phyloP scores from a whole-genome alignment of 1,284 basidiomycete species.

The Trametes polyzona region DNA sequence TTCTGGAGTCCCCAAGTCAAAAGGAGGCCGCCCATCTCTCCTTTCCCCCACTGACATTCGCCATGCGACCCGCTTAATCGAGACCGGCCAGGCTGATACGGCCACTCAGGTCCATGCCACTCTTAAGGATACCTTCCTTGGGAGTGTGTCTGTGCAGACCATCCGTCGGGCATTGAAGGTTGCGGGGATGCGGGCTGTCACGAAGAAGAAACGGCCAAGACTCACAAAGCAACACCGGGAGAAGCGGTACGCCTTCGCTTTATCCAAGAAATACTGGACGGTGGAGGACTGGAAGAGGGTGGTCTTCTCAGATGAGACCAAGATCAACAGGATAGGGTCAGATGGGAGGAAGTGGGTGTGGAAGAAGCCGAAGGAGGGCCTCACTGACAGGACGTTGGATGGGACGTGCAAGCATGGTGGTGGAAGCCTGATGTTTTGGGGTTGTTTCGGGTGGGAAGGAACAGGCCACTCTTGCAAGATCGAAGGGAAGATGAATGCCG shows the following conservation, averaged over 20 bases:
- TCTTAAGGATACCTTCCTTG: too few species aligned
- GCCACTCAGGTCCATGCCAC: too few species aligned
- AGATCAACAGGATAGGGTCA: constrained; percentile 38
- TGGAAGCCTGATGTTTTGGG: constrained; percentile 42
- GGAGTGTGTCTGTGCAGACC: too few species aligned
- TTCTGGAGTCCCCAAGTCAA: too few species aligned
- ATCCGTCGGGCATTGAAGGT: too few species aligned
- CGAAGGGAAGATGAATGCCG: constrained; percentile 37
- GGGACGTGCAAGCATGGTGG: constrained; percentile 41
- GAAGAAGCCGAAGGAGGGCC: constrained; percentile 22
- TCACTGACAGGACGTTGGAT: constrained; percentile 23
- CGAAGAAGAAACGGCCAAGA: not conserved
- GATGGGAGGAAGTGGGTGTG: constrained; percentile 36
- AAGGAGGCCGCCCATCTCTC: too few species aligned
- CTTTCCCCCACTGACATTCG: too few species aligned
- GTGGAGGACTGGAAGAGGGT: constrained; percentile 36
- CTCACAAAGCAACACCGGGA: not conserved
- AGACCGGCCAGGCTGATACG: too few species aligned
- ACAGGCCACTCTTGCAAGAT: constrained; percentile 28
- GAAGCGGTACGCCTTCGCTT: constrained; percentile 1
- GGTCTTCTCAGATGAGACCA: constrained; percentile 38
- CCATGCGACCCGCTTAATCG: too few species aligned
- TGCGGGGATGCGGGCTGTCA: too few species aligned
- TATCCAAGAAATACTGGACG: constrained; percentile 25
- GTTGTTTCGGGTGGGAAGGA: constrained; percentile 36